These are phyloP conservation scores for Nepenthes alata DNA, from an alignment of 179 eudicot genomes.

Conservation along the genomic window DNA sequence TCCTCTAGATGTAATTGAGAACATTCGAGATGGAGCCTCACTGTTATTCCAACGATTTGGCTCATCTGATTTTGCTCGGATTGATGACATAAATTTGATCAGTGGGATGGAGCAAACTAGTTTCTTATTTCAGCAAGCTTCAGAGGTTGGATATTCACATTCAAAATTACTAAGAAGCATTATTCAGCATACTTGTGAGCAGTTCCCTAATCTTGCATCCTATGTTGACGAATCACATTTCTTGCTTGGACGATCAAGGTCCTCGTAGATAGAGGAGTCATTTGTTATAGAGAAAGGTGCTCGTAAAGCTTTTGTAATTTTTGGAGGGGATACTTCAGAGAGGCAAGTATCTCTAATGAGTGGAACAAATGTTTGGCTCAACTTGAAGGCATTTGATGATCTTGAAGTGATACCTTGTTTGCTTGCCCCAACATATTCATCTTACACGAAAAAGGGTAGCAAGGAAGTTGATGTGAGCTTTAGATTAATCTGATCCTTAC, in stretches of 20 bases:
- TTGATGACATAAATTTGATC: no score
- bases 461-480: constrained; percentile 4
- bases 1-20: no score
- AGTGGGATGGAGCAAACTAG: constrained; percentile 94
- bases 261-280: constrained; percentile 13
- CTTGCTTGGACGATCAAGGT: constrained; percentile 18
- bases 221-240: constrained; percentile 19
- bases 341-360: no score
- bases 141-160: constrained; percentile 93
- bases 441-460: constrained; percentile 9
- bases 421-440: constrained; percentile 48
- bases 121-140: constrained; percentile 89
- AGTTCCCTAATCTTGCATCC: constrained; percentile 39
- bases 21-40: no score
- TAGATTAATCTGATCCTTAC: constrained; percentile 59
- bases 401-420: constrained; percentile 79
- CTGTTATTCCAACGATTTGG: no score
- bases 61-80: no score
- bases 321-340: constrained; percentile 30
- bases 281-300: neutral
- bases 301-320: constrained; percentile 62
- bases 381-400: constrained; percentile 53
- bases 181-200: constrained; percentile 60
- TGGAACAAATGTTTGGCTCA: constrained; percentile 24
- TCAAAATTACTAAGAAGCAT: constrained; percentile 18